Base-by-base conservation (phyloP, 2,329 filamentous ascomycete species). In the Kalaharituber pfeilii region DNA sequence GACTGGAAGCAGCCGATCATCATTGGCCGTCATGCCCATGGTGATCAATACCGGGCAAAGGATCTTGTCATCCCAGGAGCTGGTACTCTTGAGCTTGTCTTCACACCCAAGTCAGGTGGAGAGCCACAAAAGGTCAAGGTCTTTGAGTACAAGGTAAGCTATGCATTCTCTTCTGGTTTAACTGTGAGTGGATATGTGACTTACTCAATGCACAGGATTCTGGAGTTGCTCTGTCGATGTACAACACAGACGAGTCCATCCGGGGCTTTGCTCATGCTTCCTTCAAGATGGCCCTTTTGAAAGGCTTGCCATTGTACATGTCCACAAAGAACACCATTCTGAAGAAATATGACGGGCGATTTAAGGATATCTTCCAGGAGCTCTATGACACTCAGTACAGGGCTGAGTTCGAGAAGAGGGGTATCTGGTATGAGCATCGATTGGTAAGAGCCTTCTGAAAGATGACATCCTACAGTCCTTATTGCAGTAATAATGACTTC, bases 311-410 rank as follows among this genome's bases (percentile, higher is more conserved):
- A n/a, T 76, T 98, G 66, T 98, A 96, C 76, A 93, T 96, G 89
- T 94, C 86, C 78, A 98, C 91, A 72, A 98, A 98, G 83, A 96
- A 96, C 78, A 98, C 91, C 64, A 98, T 98, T 65, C 75, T 98
- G 64, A 98, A 98, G 78, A 89, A 88, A 71, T 98, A 98, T 73
- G 91, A 98, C 68, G 91, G 91, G 52, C 80, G 85, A 65, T 98
- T 98, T 80, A 96, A 96, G 81, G 91, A 98, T 67, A 93, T 96
- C 70, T 98, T 98, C 80, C 85, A 98, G 77, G 84, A 93, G 67
- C 80, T 96, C 65, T 98, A 89, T 72, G 86, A 96, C 60, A 77
- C 76, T 56, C 73, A 82, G 65, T 98, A 96, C 76, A 82, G 84
- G 76, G 76, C 79, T 69, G 78, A 86, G 47, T 96, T 96, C 65